phyloP scores from a whole-genome alignment of 352 stramenopile species.

The Globisporangium heterothallicum region DNA sequence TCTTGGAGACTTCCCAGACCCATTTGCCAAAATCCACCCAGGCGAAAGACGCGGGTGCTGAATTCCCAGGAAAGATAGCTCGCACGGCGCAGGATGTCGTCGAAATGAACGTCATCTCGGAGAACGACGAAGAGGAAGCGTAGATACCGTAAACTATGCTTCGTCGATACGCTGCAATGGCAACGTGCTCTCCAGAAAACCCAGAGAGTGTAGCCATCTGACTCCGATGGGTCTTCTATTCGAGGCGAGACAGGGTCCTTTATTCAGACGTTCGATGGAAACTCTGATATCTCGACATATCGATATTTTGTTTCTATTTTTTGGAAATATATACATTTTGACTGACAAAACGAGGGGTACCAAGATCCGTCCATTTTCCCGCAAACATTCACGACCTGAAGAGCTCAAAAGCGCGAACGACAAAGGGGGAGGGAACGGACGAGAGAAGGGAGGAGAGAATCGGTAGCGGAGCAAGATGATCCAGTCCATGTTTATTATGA shows the following conservation, averaged over 20 bases:
- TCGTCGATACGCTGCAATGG: too few species aligned
- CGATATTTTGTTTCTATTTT: slow-evolving; percentile 9
- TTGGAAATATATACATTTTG: too few species aligned
- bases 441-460: background rate
- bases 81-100: slow-evolving; percentile 38
- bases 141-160: slow-evolving; percentile 10
- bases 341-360: background rate
- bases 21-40: slow-evolving; percentile 50
- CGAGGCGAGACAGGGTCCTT: too few species aligned
- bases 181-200: too few species aligned
- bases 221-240: too few species aligned
- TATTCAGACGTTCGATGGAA: too few species aligned
- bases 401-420: background rate
- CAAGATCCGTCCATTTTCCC: slow-evolving; percentile 2
- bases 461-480: slow-evolving; percentile 76
- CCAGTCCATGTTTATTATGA: slow-evolving; percentile 97
- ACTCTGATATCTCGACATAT: too few species aligned
- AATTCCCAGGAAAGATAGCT: slow-evolving; percentile 54
- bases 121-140: slow-evolving; percentile 70
- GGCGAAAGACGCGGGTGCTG: slow-evolving; percentile 36
- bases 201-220: background rate
- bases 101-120: slow-evolving; percentile 80
- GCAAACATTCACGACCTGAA: background rate
- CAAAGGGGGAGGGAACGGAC: background rate
- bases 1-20: slow-evolving; percentile 83